Base-by-base conservation (phyloP, 1,139 yeast genomes). In the Diutina scorzettiae region DNA sequence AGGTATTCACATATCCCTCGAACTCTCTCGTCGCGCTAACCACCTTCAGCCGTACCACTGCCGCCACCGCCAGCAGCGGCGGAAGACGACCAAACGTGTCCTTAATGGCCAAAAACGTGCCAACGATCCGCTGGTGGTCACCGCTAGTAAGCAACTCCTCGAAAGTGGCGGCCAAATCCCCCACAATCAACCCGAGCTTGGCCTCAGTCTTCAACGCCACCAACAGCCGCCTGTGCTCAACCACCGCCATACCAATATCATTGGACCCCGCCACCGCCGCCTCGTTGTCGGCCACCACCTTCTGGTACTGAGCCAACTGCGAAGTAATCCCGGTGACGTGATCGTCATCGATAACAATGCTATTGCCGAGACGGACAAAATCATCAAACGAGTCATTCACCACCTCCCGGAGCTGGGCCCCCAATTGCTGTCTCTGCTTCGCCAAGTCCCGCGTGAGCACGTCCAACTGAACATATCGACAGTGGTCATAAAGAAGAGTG, bases 331-430 rank as follows among this genome's bases (percentile, higher is more conserved):
- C n/a, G 11, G 27, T 6, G 19, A 34, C 17, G 12, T n/a, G 11
- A 2, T n/a, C 28, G 20, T 23, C 39, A n/a, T 23, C 28, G 9
- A 12, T 5, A 14, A 11, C 11, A 7, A 19, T 23, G 28, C 21
- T 11, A n/a, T 34, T 34, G 3, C 39, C 39, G 11, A 34, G 20
- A 12, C 11, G 27, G 20, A 34, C 39, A 23, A 34, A 34, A 12
- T 34, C 28, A 23, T 34, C 39, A 14, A 34, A 34, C 29, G 17
- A 17, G 20, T 23, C 39, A 14, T 34, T 34, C 19, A 34, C 39
- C n/a, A 34, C 27, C 28, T 16, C 20, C 20, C 39, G 39, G n/a
- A 34, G 28, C 20, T 34, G 27, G 11, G 14, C 19, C 11, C 14
- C 23, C 12, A 34, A 19, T 12, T 18, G 11, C 9, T 34, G 19